Base-by-base conservation (phyloP, 1,284 basidiomycete species). In the Leucocoprinus gongylophorus region DNA sequence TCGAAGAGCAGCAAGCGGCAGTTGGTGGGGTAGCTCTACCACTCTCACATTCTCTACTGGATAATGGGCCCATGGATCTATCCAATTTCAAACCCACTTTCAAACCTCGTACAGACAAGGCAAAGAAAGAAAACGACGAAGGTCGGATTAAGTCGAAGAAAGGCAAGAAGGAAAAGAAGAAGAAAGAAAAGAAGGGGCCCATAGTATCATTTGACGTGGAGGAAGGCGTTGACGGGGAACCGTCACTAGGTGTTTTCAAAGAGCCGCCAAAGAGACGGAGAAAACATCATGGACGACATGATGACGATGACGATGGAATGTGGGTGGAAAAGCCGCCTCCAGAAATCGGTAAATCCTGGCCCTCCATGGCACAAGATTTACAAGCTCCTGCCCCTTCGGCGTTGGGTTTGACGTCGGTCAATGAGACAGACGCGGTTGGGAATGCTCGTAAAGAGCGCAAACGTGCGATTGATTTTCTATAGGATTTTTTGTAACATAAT, bases 1-100 rank as follows among this genome's bases (percentile, higher is more conserved):
- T n/a, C 21, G 38, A 26, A 17, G 21, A 40, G 18, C 33, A 13
- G 28, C 39, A 58, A 9, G 59, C 55, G 35, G 57, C 62, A 21
- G 48, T 32, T 49, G 57, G 33, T 43, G 37, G 3, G 46, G 46
- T 23, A 48, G 41, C 59, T 64, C 12, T 32, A 1, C 29, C 61
- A 64, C 53, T 59, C 2, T 53, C 62, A 15, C 65, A 58, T 20
- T 48, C 59, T 13, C 54, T 62, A 5, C 51, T 63, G 15, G 54
- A 58, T 30, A 54, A 56, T 26, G 60, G 59, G 21, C 71, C 72
- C 20, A 72, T 88, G 5, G 83, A 89, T 60, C 55, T 79, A 15
- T 67, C 71, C 33, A 79, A 81, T 0, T 92, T 91, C 72, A 88
- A 83, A 59, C 90, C 90, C 9, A 90, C 83, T 0, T 94, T 95